phyloP scores from a whole-genome alignment of 2,329 filamentous ascomycete genomes.

The Neonectria ditissima region DNA sequence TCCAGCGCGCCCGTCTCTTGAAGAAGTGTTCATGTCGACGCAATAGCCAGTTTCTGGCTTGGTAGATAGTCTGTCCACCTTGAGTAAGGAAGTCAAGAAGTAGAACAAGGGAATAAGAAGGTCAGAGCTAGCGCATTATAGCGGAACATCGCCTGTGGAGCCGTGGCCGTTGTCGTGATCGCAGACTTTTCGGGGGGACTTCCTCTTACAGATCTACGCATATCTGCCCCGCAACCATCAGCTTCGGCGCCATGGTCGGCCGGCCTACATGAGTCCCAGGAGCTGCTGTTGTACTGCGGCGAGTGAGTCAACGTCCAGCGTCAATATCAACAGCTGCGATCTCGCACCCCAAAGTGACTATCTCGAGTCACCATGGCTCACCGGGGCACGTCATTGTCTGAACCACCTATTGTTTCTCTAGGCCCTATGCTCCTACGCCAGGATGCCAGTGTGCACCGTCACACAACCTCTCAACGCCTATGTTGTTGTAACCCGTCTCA shows the following conservation, averaged over 20 bases:
- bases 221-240: constrained; percentile 33
- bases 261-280: constrained; percentile 13
- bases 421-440: not conserved
- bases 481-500: constrained; percentile 28
- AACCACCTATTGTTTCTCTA: not conserved
- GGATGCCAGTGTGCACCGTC: constrained; percentile 26
- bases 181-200: constrained; percentile 36
- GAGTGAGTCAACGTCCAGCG: not conserved
- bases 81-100: not conserved
- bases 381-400: not conserved
- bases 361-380: not conserved
- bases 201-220: constrained; percentile 16
- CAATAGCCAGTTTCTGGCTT: not conserved
- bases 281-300: not conserved
- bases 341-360: not conserved
- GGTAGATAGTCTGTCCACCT: not conserved
- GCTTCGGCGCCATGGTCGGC: constrained; percentile 25
- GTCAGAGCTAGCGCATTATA: not conserved
- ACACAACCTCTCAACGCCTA: constrained; percentile 26
- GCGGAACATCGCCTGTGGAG: constrained; percentile 29
- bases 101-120: constrained; percentile 6
- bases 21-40: constrained; percentile 10
- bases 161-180: constrained; percentile 39
- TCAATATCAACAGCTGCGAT: not conserved
- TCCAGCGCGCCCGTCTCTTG: constrained; percentile 17